A percentile compares a stretch with the other conserved stretches of the same genome.
phyloP scores from a whole-genome alignment of 305 asterid species.

The Ilex paraguariensis region DNA sequence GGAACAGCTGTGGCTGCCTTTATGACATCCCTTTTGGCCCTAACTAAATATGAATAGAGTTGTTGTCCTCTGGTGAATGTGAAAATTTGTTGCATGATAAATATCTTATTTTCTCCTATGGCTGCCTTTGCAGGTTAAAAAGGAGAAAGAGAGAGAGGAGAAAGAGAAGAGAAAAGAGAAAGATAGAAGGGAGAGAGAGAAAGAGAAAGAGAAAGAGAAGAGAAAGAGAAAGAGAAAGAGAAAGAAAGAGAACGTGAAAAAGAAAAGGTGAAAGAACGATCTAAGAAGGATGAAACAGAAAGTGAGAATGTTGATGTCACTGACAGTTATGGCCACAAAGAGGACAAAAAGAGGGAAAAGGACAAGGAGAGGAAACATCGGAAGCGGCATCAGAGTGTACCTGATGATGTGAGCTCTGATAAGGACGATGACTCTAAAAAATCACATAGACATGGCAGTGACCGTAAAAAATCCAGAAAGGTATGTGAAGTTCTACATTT shows the following conservation, averaged over 20 bases:
- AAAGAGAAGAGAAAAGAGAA: conserved; percentile 46
- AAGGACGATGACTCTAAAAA: conserved; percentile 75
- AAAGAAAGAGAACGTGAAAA: conserved; percentile 64
- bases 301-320: conserved; percentile 45
- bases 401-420: conserved; percentile 78
- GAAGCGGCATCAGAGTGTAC: conserved; percentile 70
- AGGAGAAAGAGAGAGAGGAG: conserved; percentile 76
- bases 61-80: neutral
- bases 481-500: conserved; percentile 21
- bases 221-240: conserved; percentile 43
- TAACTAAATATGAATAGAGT: neutral
- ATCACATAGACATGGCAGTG: conserved; percentile 83
- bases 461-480: conserved; percentile 91
- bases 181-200: conserved; percentile 31
- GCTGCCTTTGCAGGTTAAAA: conserved; percentile 56
- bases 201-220: conserved; percentile 47
- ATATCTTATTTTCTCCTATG: neutral
- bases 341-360: conserved; percentile 75
- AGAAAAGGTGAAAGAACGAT: conserved; percentile 64
- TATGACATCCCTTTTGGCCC: neutral
- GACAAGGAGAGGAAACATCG: conserved; percentile 85
- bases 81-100: neutral
- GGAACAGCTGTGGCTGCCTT: no score
- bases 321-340: conserved; percentile 59
- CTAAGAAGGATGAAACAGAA: conserved; percentile 57